A percentile compares a stretch with the other conserved stretches of the same genome.
Conservation (phyloP, 2,329 filamentous ascomycete genomes). For the Penicillium sp. region DNA sequence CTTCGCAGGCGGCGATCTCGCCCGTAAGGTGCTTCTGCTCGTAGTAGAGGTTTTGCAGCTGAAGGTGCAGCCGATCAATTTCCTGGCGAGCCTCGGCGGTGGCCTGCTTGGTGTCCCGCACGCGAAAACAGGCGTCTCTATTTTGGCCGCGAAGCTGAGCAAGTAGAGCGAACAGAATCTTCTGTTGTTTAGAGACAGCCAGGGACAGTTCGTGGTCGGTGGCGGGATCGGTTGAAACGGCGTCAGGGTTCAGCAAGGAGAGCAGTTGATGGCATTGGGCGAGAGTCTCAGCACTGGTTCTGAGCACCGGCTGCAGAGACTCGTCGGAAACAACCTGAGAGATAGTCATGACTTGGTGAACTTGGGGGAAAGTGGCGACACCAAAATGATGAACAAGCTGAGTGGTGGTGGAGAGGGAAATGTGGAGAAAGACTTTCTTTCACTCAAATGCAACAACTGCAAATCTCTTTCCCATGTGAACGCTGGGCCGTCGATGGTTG, state of each 20-base stretch:
- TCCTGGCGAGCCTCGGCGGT: conserved; percentile 86
- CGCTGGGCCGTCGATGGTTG: conserved; percentile 15
- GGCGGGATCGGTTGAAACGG: conserved; percentile 40
- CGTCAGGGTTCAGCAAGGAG: conserved; percentile 53
- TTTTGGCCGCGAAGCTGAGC: conserved; percentile 78
- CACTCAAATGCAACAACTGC: conserved; percentile 13
- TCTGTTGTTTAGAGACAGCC: conserved; percentile 70
- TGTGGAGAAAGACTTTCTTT: conserved; percentile 7
- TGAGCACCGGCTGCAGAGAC: conserved; percentile 62
- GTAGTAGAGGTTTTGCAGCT: conserved; percentile 93
- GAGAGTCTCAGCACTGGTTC: conserved; percentile 68
- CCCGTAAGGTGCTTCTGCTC: conserved; percentile 86
- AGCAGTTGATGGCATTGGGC: conserved; percentile 62
- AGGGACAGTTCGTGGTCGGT: conserved; percentile 50
- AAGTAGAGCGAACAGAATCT: conserved; percentile 71
- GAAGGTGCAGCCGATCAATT: conserved; percentile 84
- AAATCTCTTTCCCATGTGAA: conserved; percentile 15
- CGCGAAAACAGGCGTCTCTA: conserved; percentile 71
- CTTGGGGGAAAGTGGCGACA: not conserved
- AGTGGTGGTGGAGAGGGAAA: conserved; percentile 7
- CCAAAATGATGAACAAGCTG: not conserved
- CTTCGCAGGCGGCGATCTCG: conserved; percentile 86
- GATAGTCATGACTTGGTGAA: conserved; percentile 46
- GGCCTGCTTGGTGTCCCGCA: conserved; percentile 76
- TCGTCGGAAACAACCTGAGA: conserved; percentile 60